Evolutionary conservation across 345 rosid genomes (phyloP), one percentile per base, ranked within the genome.

Genomic region (Erucastrum elatum): DNA sequence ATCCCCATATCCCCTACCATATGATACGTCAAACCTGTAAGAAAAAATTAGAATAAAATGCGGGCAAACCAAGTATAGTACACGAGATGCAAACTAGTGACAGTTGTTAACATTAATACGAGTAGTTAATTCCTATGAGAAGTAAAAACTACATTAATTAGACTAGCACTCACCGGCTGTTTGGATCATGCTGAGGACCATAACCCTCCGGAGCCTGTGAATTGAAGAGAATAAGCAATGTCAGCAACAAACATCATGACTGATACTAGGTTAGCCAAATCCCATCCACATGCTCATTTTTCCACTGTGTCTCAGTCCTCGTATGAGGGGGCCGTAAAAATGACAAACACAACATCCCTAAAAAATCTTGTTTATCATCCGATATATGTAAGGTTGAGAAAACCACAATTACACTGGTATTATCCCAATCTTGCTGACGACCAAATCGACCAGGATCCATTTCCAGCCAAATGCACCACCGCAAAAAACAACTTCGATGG

Each of bases 391-490:
- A 90, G 93, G n/a, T n/a, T n/a, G 89, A 5, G 96, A 86, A 95
- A 91, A 91, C 99, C 99, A 85, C 98, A 91, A 95, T 95, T 95
- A 95, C 99, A 92, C 97, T 95, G 99, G 89, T 93, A 87, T 90
- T 90, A 85, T 95, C 98, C 99, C 99, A 91, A 87, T 93, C 97
- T 90, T 88, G 97, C 82, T 87, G 97, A 71, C 81, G 89, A 86
- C 89, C 85, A 82, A 83, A 87, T 86, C 93, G 93, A 87, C 86
- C 87, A 69, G 94, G 96, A 85, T 94, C 90, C 99, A 90, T 77
- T 89, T 83, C 86, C 87, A 7, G 63, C 75, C 82, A 66, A 44
- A 84, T 72, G 56, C 83, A 81, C 84, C 82, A 65, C n/a, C 71
- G 88, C 82, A 80, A 82, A 81, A 83, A n/a, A n/a, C n/a, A n/a